Evolutionary conservation across 768 basidiomycete genomes (phyloP).

Genomic region (Russula compacta): DNA sequence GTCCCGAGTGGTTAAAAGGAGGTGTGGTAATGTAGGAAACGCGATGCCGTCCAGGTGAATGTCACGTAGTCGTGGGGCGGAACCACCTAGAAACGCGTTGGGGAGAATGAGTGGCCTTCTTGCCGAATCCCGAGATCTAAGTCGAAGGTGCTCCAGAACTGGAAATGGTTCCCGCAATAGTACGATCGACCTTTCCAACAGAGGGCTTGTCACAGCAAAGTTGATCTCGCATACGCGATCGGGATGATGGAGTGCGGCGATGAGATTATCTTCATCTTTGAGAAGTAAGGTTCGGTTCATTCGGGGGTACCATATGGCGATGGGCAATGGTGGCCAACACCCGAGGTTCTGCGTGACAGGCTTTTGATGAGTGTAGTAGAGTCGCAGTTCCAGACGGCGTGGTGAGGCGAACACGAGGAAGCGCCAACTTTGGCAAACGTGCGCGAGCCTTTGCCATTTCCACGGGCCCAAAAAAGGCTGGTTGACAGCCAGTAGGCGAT

Average conservation of each 20-base stretch:
- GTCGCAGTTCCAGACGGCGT: not conserved
- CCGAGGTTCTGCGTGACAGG: not conserved
- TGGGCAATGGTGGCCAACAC: slow-evolving; percentile 1
- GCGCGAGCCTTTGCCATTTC: slow-evolving; percentile 7
- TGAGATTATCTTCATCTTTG: not conserved
- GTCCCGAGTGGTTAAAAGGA: not conserved
- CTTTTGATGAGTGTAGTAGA: not conserved
- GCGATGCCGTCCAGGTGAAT: not conserved
- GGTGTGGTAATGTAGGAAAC: not conserved
- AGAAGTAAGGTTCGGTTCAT: not conserved
- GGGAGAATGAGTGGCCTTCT: not conserved
- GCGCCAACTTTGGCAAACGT: slow-evolving; percentile 6
- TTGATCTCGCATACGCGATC: slow-evolving; percentile 1
- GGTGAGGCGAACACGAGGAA: not conserved
- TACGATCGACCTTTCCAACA: not conserved
- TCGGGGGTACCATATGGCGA: slow-evolving; percentile 1
- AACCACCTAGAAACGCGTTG: not conserved
- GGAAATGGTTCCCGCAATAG: not conserved
- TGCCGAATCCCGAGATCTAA: not conserved
- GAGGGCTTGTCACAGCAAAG: not conserved
- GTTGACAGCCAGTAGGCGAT: not conserved
- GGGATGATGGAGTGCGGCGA: not conserved
- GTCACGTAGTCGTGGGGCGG: not conserved
- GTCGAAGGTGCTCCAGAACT: not conserved
- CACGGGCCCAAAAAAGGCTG: not conserved